Conservation (phyloP, 306 rosid genomes). For the Cicer chorassanicum region DNA sequence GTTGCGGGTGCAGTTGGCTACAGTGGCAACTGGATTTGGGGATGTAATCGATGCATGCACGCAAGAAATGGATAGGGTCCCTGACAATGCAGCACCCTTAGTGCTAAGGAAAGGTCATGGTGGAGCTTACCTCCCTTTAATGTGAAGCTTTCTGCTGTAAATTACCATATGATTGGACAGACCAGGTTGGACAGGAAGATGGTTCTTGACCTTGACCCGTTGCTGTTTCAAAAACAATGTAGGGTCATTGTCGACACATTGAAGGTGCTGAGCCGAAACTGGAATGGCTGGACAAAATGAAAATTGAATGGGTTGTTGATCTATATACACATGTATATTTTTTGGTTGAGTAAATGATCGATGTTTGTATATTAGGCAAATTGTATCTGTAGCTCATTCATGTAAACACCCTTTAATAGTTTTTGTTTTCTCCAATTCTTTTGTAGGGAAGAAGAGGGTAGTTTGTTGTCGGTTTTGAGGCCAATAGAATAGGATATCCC, state of each 20-base stretch:
- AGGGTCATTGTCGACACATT: slow-evolving; percentile 28
- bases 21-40: slow-evolving; percentile 79
- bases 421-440: slow-evolving; percentile 47
- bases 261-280: slow-evolving; percentile 28
- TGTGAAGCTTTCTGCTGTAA: slow-evolving; percentile 58
- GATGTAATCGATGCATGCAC: slow-evolving; percentile 67
- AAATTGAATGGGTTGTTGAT: slow-evolving; percentile 39
- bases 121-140: slow-evolving; percentile 91
- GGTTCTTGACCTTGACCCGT: slow-evolving; percentile 29
- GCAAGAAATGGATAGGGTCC: slow-evolving; percentile 77
- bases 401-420: slow-evolving; percentile 46
- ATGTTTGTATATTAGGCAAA: slow-evolving; percentile 48
- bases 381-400: slow-evolving; percentile 49
- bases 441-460: slow-evolving; percentile 47
- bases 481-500: slow-evolving; percentile 45
- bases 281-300: slow-evolving; percentile 27
- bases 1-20: slow-evolving; percentile 74
- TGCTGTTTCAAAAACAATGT: slow-evolving; percentile 26
- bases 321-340: slow-evolving; percentile 31
- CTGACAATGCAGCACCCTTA: slow-evolving; percentile 83
- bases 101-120: slow-evolving; percentile 94
- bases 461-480: slow-evolving; percentile 48
- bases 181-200: slow-evolving; percentile 1
- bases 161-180: slow-evolving; percentile 13
- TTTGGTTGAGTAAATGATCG: slow-evolving; percentile 33